These are phyloP conservation scores for Pueraria montana DNA, from an alignment of 306 rosid genomes.

Conservation along the genomic window DNA sequence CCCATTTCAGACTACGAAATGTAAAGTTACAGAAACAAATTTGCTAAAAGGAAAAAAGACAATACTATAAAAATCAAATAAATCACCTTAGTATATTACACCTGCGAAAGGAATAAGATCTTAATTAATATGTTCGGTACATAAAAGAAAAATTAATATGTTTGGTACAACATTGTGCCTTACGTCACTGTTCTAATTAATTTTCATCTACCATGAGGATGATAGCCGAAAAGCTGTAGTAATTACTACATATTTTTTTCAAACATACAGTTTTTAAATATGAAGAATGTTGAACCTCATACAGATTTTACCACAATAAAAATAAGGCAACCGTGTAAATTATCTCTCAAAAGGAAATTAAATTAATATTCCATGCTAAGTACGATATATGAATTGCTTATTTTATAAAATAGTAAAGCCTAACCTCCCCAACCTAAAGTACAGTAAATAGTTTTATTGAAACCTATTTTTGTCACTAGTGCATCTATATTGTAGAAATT, in stretches of 20 bases:
- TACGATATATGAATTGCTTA: no score
- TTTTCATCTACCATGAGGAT: neutral
- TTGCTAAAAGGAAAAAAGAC: neutral
- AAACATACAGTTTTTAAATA: neutral
- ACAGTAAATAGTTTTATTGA: neutral
- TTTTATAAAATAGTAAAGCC: no score
- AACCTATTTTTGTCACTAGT: neutral
- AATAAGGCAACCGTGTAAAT: neutral
- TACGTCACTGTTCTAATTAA: conserved; percentile 1
- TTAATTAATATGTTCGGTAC: conserved; percentile 14
- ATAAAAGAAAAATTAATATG: neutral
- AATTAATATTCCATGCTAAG: neutral
- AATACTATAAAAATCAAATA: neutral
- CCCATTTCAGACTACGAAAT: neutral
- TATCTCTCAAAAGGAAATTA: neutral
- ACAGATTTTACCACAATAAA: neutral
- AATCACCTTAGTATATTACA: neutral
- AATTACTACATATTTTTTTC: neutral
- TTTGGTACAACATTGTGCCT: neutral
- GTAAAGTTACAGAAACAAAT: neutral
- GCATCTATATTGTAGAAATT: neutral
- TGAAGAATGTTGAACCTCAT: neutral
- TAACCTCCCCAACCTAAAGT: no score
- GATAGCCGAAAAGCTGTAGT: neutral
- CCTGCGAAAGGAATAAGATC: neutral